Evolutionary conservation across 805 yeast genomes (phyloP).

Genomic region (Kodamaea sagamina): DNA sequence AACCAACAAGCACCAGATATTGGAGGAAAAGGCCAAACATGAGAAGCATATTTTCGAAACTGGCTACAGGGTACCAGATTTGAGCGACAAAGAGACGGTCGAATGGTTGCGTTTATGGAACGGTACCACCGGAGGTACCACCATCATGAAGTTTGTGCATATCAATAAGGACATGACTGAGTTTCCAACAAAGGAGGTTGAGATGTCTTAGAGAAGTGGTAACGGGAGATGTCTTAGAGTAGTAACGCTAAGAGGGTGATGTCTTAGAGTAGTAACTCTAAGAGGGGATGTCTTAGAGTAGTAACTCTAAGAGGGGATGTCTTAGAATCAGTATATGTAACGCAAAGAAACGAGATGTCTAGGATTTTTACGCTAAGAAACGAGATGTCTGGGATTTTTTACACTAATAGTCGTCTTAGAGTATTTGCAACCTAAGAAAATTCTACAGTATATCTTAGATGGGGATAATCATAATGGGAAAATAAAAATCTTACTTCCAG

Average conservation of each 20-base stretch:
- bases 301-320: no score
- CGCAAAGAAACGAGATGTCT: no score
- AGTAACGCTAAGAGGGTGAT: no score
- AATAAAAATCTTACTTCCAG: slow-evolving; percentile 11
- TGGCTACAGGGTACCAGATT: slow-evolving; percentile 74
- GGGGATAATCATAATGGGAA: slow-evolving; percentile 6
- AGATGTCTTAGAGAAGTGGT: slow-evolving; percentile 12
- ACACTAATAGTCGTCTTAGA: no score
- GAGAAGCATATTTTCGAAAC: slow-evolving; percentile 64
- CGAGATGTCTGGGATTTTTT: no score
- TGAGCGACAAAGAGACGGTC: slow-evolving; percentile 62
- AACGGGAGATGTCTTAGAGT: no score
- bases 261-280: no score
- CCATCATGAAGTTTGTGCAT: slow-evolving; percentile 54
- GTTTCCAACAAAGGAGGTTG: slow-evolving; percentile 23
- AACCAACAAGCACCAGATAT: slow-evolving; percentile 62
- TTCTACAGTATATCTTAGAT: no score
- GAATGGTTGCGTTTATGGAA: slow-evolving; percentile 70
- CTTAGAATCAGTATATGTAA: no score
- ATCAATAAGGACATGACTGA: slow-evolving; percentile 32
- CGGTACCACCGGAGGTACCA: slow-evolving; percentile 77
- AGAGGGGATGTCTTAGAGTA: no score
- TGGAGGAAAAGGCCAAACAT: slow-evolving; percentile 61
- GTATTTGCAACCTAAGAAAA: no score
- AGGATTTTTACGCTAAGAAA: no score